Percentiles rank a stretch among this genome's conserved stretches.
These are phyloP conservation scores for Hyphodiscus hymeniophilus DNA, from an alignment of 495 filamentous ascomycete species.

Conservation along the genomic window DNA sequence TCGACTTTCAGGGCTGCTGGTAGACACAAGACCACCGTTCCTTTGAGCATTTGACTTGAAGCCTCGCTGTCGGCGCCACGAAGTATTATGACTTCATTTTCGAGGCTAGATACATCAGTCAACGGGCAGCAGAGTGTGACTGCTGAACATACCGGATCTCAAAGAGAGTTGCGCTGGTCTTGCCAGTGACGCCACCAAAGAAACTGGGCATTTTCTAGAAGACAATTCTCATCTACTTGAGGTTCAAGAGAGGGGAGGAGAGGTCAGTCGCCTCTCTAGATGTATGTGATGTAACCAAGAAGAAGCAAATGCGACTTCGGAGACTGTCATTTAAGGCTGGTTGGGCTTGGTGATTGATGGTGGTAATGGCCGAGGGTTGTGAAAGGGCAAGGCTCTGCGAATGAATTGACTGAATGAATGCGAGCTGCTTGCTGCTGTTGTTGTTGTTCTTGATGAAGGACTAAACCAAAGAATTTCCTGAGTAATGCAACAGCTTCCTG, in stretches of 20 bases:
- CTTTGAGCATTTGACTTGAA: slow-evolving; percentile 64
- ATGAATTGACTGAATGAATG: too few species aligned
- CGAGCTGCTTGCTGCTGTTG: too few species aligned
- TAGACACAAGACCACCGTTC: slow-evolving; percentile 67
- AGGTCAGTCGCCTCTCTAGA: too few species aligned
- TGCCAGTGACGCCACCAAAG: slow-evolving; percentile 36
- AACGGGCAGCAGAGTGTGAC: neutral
- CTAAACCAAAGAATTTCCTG: neutral
- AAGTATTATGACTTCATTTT: slow-evolving; percentile 72
- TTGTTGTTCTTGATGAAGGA: neutral
- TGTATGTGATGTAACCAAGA: neutral
- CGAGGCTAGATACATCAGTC: slow-evolving; percentile 44
- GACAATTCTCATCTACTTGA: neutral
- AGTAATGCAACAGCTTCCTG: too few species aligned
- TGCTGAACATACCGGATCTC: slow-evolving; percentile 42
- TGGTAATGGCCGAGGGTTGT: too few species aligned
- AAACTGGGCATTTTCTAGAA: slow-evolving; percentile 36
- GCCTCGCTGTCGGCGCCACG: slow-evolving; percentile 69
- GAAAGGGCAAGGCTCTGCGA: neutral
- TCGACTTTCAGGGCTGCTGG: slow-evolving; percentile 60
- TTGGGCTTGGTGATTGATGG: too few species aligned
- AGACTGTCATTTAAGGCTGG: too few species aligned
- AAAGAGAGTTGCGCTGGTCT: slow-evolving; percentile 37
- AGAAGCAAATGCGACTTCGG: neutral
- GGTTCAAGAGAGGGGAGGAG: too few species aligned